These are phyloP conservation scores for Dictyostelium firmibasis DNA, from an alignment of 78 protist genomes.

Conservation along the genomic window DNA sequence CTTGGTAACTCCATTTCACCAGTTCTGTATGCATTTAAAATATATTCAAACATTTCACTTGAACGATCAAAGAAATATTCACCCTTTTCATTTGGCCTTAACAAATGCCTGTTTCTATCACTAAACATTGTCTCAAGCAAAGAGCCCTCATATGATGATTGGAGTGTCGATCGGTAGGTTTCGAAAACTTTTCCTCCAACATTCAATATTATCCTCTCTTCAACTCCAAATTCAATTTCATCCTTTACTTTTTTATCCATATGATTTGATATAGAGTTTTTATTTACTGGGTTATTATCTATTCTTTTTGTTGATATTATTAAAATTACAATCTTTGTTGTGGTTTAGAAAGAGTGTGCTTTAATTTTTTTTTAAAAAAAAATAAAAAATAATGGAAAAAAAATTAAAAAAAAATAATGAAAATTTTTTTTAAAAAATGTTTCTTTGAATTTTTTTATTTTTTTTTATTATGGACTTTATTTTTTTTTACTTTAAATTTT, in stretches of 20 bases:
- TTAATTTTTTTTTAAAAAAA: too few species aligned
- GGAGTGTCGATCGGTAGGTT: conserved; percentile 53
- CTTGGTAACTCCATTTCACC: not conserved
- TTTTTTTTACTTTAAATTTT: too few species aligned
- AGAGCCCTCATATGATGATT: not conserved
- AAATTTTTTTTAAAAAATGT: too few species aligned
- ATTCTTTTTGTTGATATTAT: not conserved
- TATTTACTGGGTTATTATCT: not conserved
- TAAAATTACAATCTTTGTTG: too few species aligned
- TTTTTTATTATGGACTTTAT: too few species aligned
- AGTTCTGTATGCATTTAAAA: conserved; percentile 46
- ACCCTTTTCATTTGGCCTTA: conserved; percentile 25
- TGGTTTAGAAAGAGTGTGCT: too few species aligned
- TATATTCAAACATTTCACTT: conserved; percentile 31
- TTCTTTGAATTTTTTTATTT: too few species aligned
- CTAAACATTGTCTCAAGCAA: conserved; percentile 49
- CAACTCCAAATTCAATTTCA: not conserved
- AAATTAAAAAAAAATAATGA: too few species aligned
- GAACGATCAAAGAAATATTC: conserved; percentile 72
- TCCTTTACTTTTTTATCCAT: not conserved
- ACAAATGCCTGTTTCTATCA: conserved; percentile 27
- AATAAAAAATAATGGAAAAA: too few species aligned
- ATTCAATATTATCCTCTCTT: conserved; percentile 46
- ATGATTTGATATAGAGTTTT: too few species aligned
- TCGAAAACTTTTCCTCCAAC: conserved; percentile 73